Conservation (phyloP, 768 basidiomycete genomes). For the Mycena galericulata region DNA sequence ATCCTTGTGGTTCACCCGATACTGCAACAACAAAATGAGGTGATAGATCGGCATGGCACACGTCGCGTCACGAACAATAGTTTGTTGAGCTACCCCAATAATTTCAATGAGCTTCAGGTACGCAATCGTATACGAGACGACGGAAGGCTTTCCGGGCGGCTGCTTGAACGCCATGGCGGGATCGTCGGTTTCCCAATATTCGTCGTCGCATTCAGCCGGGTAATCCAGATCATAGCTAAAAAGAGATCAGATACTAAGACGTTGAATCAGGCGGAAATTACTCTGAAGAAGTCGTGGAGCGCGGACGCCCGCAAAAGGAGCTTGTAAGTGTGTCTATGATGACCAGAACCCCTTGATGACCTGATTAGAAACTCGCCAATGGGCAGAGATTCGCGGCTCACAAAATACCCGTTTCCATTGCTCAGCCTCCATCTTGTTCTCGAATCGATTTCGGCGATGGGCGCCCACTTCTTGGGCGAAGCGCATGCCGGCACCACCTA, state of each 20-base stretch:
- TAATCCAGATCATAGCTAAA: constrained; percentile 73
- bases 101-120: constrained; percentile 72
- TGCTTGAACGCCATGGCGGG: constrained; percentile 67
- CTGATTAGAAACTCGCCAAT: too few relatives aligned
- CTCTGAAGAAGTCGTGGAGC: constrained; percentile 70
- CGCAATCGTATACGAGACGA: constrained; percentile 61
- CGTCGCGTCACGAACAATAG: constrained; percentile 59
- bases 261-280: constrained; percentile 44
- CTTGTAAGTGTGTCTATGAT: constrained; percentile 41
- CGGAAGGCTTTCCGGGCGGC: constrained; percentile 68
- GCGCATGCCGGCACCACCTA: constrained; percentile 70
- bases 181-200: constrained; percentile 59
- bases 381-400: constrained; percentile 28
- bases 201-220: constrained; percentile 68
- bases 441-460: constrained; percentile 53
- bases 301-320: constrained; percentile 67
- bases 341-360: constrained; percentile 40
- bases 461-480: constrained; percentile 70
- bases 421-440: constrained; percentile 52
- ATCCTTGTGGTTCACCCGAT: constrained; percentile 60
- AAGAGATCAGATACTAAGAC: background rate
- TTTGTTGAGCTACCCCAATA: constrained; percentile 68
- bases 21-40: constrained; percentile 48
- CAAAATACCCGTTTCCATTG: constrained; percentile 69
- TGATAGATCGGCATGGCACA: constrained; percentile 19